Conservation (phyloP, 352 stramenopile genomes). For the Discostella stelligera region DNA sequence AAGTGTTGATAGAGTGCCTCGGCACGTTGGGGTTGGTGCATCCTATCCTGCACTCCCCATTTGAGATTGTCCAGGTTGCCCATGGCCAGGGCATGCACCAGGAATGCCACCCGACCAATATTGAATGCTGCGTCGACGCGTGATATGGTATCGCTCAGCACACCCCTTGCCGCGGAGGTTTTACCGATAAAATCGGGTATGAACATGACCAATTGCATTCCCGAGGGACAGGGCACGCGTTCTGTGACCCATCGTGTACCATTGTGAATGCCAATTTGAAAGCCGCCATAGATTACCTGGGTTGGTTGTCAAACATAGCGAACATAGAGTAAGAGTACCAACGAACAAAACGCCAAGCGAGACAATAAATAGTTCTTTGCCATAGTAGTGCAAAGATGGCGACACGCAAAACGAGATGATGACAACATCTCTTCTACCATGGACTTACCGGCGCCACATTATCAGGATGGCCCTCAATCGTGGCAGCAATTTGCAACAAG, state of each 20-base stretch:
- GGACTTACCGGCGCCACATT: conserved; percentile 92
- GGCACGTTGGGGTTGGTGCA: conserved; percentile 93
- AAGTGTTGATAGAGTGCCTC: conserved; percentile 58
- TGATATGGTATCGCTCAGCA: conserved; percentile 87
- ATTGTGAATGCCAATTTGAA: conserved; percentile 94
- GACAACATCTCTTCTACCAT: no score
- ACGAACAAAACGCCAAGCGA: no score
- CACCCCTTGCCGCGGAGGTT: conserved; percentile 77
- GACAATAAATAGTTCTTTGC: no score
- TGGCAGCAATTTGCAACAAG: conserved; percentile 95
- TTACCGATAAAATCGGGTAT: conserved; percentile 97
- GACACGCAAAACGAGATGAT: not conserved
- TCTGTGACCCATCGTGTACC: conserved; percentile 96
- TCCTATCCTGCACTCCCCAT: conserved; percentile 90
- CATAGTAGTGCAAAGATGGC: not conserved
- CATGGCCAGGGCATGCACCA: conserved; percentile 95
- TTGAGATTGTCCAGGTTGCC: conserved; percentile 96
- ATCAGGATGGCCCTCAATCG: conserved; percentile 98
- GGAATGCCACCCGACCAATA: conserved; percentile 92
- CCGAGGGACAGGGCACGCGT: conserved; percentile 92
- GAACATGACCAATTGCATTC: conserved; percentile 97
- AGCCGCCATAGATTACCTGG: conserved; percentile 93
- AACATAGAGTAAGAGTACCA: no score
- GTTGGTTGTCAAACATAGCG: not conserved
- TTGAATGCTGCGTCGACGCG: conserved; percentile 96